Evolutionary conservation across 2,329 filamentous ascomycete genomes (phyloP).

Genomic region (Elsinoe australis): DNA sequence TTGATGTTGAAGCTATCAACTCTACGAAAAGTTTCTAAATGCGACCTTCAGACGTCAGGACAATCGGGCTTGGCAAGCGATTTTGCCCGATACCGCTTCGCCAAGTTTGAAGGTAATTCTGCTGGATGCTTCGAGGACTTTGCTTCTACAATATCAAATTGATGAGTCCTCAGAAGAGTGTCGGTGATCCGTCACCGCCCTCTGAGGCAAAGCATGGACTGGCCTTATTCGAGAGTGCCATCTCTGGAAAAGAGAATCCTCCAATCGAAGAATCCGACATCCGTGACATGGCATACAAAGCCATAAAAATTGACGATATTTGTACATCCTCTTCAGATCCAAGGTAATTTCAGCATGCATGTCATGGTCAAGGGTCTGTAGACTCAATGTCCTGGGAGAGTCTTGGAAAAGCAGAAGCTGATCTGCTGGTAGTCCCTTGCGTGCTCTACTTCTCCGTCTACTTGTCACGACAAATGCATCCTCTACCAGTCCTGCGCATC

Average conservation of each 20-base stretch:
- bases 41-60: conserved; percentile 16
- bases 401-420: background rate
- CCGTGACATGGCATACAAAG: background rate
- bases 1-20: too few relatives aligned
- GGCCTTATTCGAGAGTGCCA: too few relatives aligned
- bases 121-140: too few relatives aligned
- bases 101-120: too few relatives aligned
- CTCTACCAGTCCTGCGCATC: conserved; percentile 30
- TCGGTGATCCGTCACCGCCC: too few relatives aligned
- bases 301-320: background rate
- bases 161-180: too few relatives aligned
- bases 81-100: conserved; percentile 6
- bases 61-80: conserved; percentile 7
- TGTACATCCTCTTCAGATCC: background rate
- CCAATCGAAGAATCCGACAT: too few relatives aligned
- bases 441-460: conserved; percentile 3
- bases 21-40: conserved; percentile 6
- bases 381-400: background rate
- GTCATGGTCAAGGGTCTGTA: conserved; percentile 10
- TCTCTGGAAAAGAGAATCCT: background rate
- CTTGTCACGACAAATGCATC: conserved; percentile 7
- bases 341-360: conserved; percentile 10
- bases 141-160: too few relatives aligned
- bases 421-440: conserved; percentile 4
- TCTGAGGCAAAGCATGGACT: too few relatives aligned